Base-by-base conservation (phyloP, 2,329 filamentous ascomycete genomes). In the Ramularia endophylla region DNA sequence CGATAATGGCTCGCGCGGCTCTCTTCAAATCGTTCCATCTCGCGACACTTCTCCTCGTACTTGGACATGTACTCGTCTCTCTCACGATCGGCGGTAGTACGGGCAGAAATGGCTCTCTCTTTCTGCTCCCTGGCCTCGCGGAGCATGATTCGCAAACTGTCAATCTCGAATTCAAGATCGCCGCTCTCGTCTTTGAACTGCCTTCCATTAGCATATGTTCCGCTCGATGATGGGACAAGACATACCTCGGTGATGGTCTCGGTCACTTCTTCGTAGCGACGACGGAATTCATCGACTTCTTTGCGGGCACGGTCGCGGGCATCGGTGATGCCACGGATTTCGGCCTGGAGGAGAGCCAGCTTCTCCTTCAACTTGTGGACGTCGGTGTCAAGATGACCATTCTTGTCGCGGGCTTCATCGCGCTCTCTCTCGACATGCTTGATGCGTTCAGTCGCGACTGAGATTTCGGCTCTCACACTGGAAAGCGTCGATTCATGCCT, bases 151-250 rank as follows among this genome's bases (percentile, higher is more conserved):
- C 55, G 49, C 18, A 61, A 50, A 27, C 33, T 50, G 19, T 61
- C 56, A 38, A 60, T 58, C 36, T 61, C 57, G 36, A 46, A 54
- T 38, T 59, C 52, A 17, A 55, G 46, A 32, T 58, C 56, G 16
- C 44, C 48, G 30, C 40, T 45, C 25, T 49, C 48, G 41, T 54
- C 48, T 19, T 49, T 37, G 27, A 40, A 47, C 19, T 25, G 22
- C 11, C 22, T 6, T 25, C 6, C 11, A 25, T 25, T 25, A 25
- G 22, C 22, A 25, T 11, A 25, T 11, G 11, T 6, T 11, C 6
- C 22, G 22, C 6, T 6, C 6, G 6, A 6, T 25, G 6, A 25
- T 25, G 22, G 22, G 22, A 25, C 22, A 6, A n/a, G 22, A 25
- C 22, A 25, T 25, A 25, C 22, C 22, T 49, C 45, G 18, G 51